Evolutionary conservation across 306 rosid genomes (phyloP).

Genomic region (Quercus bicolor): DNA sequence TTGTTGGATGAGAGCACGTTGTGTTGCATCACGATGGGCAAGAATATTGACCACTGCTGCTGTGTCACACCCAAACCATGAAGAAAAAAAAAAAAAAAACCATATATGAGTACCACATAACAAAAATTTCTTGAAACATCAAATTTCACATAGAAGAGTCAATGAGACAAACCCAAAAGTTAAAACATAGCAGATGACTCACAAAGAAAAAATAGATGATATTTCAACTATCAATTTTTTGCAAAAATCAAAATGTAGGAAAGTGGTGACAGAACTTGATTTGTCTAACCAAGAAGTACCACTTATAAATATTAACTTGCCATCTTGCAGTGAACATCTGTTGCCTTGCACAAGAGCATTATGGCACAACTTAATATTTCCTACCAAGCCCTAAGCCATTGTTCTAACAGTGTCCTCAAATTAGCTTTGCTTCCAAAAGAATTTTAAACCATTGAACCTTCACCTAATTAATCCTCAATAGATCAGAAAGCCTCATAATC

Average conservation of each 20-base stretch:
- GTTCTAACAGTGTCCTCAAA: background rate
- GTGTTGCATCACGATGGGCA: constrained; percentile 66
- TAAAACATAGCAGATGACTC: background rate
- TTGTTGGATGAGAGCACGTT: constrained; percentile 63
- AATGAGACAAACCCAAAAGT: background rate
- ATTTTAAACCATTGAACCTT: background rate
- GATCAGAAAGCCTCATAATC: too few relatives aligned
- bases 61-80: constrained; percentile 79
- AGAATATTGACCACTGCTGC: constrained; percentile 63
- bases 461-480: background rate
- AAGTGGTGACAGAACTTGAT: background rate
- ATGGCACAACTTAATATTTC: background rate
- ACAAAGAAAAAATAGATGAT: background rate
- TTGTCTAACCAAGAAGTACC: background rate
- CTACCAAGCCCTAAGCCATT: background rate
- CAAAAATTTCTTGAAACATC: background rate
- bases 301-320: background rate
- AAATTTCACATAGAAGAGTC: background rate
- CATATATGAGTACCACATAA: background rate
- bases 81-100: background rate
- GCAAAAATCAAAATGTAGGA: background rate
- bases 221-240: background rate
- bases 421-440: background rate
- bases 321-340: background rate
- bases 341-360: background rate